Percentiles rank a stretch among this genome's conserved stretches.
phyloP scores from a whole-genome alignment of 2,329 filamentous ascomycete genomes.

The Byssothecium circinans region DNA sequence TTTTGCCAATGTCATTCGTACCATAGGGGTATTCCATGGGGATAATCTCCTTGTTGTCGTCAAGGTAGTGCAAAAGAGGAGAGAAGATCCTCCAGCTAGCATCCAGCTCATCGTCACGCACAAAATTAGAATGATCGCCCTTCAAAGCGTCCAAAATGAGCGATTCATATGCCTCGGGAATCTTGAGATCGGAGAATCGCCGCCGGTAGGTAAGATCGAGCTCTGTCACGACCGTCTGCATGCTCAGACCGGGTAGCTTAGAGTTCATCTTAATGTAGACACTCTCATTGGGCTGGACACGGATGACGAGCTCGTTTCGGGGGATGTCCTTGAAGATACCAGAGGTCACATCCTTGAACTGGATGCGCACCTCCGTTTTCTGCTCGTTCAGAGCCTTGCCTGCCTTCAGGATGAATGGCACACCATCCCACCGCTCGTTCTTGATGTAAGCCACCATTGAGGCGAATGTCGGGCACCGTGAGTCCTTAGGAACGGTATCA shows the following conservation, averaged over 20 bases:
- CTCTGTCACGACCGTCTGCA: conserved; percentile 99
- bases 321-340: conserved; percentile 99
- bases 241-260: conserved; percentile 95
- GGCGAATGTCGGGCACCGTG: conserved; percentile 96
- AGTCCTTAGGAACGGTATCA: conserved; percentile 95
- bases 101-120: conserved; percentile 71
- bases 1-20: conserved; percentile 52
- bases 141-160: conserved; percentile 96
- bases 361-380: conserved; percentile 98
- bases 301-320: conserved; percentile 97
- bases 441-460: conserved; percentile 98
- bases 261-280: conserved; percentile 99
- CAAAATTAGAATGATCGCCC: conserved; percentile 98
- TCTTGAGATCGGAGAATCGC: conserved; percentile 98
- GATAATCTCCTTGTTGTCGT: conserved; percentile 98
- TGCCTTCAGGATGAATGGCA: conserved; percentile 99
- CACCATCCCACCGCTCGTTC: conserved; percentile 99
- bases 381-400: conserved; percentile 99
- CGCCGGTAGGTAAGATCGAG: conserved; percentile 97
- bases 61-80: conserved; percentile 94
- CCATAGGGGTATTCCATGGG: conserved; percentile 99
- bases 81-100: conserved; percentile 99
- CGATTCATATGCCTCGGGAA: conserved; percentile 98
- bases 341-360: conserved; percentile 99
- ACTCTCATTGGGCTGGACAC: conserved; percentile 98